phyloP scores from a whole-genome alignment of 2,329 filamentous ascomycete species.

The Penicillium aurantiogriseum region DNA sequence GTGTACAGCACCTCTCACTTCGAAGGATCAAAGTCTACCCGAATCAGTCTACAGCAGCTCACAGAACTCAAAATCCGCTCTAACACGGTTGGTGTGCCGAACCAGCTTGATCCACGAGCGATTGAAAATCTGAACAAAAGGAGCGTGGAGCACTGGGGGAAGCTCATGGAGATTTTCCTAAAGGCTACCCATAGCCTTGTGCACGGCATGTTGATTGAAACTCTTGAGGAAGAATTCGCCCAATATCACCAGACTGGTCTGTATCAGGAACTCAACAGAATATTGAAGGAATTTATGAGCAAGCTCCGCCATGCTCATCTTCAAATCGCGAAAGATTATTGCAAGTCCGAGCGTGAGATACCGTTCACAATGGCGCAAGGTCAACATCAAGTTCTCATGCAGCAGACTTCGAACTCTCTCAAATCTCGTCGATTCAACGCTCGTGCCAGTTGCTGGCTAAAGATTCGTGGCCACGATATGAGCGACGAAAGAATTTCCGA shows the following conservation, averaged over 20 bases:
- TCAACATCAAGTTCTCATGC: conserved; percentile 24
- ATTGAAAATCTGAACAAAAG: conserved; percentile 58
- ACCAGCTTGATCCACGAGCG: conserved; percentile 59
- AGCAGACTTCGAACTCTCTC: conserved; percentile 14
- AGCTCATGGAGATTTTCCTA: conserved; percentile 49
- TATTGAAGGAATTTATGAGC: conserved; percentile 50
- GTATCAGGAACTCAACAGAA: conserved; percentile 35
- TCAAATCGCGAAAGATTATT: conserved; percentile 52
- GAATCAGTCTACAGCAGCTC: not conserved
- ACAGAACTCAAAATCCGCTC: conserved; percentile 35
- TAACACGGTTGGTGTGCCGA: conserved; percentile 58
- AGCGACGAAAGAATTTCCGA: conserved; percentile 14
- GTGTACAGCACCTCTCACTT: conserved; percentile 20
- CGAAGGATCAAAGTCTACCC: conserved; percentile 11
- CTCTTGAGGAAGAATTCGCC: conserved; percentile 45
- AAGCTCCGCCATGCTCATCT: conserved; percentile 38
- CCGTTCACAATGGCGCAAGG: conserved; percentile 54
- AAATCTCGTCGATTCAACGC: conserved; percentile 17
- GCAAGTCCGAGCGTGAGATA: conserved; percentile 53
- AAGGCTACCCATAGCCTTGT: conserved; percentile 31
- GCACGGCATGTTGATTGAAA: conserved; percentile 39
- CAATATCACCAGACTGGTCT: conserved; percentile 37
- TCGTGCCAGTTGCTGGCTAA: conserved; percentile 18
- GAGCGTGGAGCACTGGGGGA: conserved; percentile 59
- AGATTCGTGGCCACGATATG: conserved; percentile 13